Evolutionary conservation across 2,329 filamentous ascomycete genomes (phyloP).

Genomic region (Aspergillus texensis): DNA sequence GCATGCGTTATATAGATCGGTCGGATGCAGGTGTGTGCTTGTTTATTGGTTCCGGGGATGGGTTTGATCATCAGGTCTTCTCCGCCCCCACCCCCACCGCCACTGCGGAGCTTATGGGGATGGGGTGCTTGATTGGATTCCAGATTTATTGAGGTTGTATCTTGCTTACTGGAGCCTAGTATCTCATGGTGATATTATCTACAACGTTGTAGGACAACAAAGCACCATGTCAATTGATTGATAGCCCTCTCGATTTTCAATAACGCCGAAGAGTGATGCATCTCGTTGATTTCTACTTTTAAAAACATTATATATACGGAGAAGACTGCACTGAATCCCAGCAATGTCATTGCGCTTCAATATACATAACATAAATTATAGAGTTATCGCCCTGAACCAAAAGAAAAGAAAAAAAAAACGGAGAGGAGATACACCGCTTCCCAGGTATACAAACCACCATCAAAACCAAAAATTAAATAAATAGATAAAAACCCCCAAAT

Average conservation of each 20-base stretch:
- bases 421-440: not conserved
- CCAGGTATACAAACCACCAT: not conserved
- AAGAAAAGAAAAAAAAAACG: not conserved
- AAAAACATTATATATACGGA: not conserved
- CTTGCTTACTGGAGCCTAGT: no score
- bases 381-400: not conserved
- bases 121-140: not conserved
- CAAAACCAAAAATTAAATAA: not conserved
- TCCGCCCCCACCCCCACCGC: conserved; percentile 27
- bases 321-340: not conserved
- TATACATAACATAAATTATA: conserved; percentile 1
- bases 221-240: no score
- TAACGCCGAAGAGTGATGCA: no score
- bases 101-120: conserved; percentile 18
- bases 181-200: no score
- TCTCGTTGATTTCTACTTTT: no score
- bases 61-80: not conserved
- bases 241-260: no score
- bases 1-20: not conserved
- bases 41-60: not conserved
- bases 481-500: conserved; percentile 1
- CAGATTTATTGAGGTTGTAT: no score
- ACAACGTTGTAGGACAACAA: no score
- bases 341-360: not conserved
- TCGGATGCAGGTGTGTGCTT: not conserved